phyloP scores from a whole-genome alignment of 192 early-diverging fungal species.

The Podila horticola region DNA sequence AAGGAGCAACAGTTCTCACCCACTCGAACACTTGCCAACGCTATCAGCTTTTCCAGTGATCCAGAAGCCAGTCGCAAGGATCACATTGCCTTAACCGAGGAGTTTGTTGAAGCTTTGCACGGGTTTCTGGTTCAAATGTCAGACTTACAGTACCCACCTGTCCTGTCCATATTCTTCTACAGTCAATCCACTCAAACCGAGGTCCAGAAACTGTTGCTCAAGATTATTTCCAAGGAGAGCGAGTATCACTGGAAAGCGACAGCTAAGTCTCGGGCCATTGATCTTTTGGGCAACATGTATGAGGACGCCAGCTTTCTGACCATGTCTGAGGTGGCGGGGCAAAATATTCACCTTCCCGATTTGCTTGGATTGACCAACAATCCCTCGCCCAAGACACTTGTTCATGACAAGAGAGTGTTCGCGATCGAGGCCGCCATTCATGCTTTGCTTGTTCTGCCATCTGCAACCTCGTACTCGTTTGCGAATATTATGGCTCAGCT shows the following conservation, averaged over 20 bases:
- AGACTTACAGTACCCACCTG: conserved; percentile 11
- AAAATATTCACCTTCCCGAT: conserved; percentile 18
- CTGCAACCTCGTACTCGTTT: conserved; percentile 13
- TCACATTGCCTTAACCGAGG: conserved; percentile 1
- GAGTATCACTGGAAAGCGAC: neutral
- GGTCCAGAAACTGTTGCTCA: conserved; percentile 18
- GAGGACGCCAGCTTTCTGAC: conserved; percentile 35
- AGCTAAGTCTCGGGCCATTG: conserved; percentile 20
- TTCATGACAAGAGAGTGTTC: conserved; percentile 24
- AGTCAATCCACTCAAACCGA: neutral
- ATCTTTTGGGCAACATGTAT: conserved; percentile 30
- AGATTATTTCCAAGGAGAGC: conserved; percentile 1
- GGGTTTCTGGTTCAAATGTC: conserved; percentile 21
- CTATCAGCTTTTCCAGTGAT: neutral
- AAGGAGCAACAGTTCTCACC: conserved; percentile 8
- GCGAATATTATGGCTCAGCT: conserved; percentile 30
- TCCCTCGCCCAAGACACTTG: neutral
- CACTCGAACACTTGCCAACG: neutral
- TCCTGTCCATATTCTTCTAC: conserved; percentile 41
- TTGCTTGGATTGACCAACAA: conserved; percentile 31
- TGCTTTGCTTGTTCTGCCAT: conserved; percentile 19
- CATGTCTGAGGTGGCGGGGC: neutral
- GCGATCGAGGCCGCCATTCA: conserved; percentile 21
- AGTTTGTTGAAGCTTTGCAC: conserved; percentile 31
- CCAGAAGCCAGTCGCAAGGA: neutral